A percentile compares a stretch with the other conserved stretches of the same genome.
Evolutionary conservation across 2,329 filamentous ascomycete species (phyloP).

Genomic region (Pseudopithomyces chartarum): DNA sequence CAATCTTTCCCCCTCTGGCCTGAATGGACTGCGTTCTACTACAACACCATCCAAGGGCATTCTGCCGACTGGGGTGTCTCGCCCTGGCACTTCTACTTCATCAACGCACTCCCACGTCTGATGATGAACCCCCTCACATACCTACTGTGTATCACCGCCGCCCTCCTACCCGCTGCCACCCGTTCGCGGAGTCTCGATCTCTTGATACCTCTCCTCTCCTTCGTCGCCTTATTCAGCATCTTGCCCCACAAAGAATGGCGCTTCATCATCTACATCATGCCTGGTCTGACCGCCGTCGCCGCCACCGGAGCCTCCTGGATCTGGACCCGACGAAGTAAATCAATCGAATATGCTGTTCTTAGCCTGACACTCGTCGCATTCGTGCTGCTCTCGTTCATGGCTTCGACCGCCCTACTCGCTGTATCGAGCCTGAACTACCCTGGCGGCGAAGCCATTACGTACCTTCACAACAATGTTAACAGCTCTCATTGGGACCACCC

Average conservation of each 20-base stretch:
- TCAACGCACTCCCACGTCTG: slow-evolving; percentile 78
- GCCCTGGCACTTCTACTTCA: slow-evolving; percentile 86
- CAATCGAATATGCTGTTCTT: slow-evolving; percentile 58
- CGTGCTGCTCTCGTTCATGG: slow-evolving; percentile 62
- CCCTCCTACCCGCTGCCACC: slow-evolving; percentile 55
- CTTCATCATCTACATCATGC: slow-evolving; percentile 89
- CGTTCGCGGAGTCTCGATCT: slow-evolving; percentile 54
- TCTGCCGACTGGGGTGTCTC: slow-evolving; percentile 87
- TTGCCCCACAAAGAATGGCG: slow-evolving; percentile 96
- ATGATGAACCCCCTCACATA: slow-evolving; percentile 77
- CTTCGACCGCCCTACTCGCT: slow-evolving; percentile 71
- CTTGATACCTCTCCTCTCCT: slow-evolving; percentile 70
- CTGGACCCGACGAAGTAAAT: slow-evolving; percentile 69
- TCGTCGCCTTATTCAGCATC: slow-evolving; percentile 79
- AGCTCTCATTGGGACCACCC: slow-evolving; percentile 21
- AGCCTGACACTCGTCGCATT: slow-evolving; percentile 64
- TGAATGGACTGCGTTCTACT: slow-evolving; percentile 86
- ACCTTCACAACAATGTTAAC: slow-evolving; percentile 42
- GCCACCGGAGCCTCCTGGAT: slow-evolving; percentile 70
- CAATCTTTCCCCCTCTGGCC: slow-evolving; percentile 79
- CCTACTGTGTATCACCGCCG: slow-evolving; percentile 55
- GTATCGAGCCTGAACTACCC: slow-evolving; percentile 92
- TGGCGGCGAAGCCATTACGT: slow-evolving; percentile 75
- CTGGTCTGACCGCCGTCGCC: slow-evolving; percentile 77
- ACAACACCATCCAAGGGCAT: slow-evolving; percentile 84